A percentile compares a stretch with the other conserved stretches of the same genome.
phyloP scores from a whole-genome alignment of 73 alveolate genomes.

The Paramecium octaurelia region DNA sequence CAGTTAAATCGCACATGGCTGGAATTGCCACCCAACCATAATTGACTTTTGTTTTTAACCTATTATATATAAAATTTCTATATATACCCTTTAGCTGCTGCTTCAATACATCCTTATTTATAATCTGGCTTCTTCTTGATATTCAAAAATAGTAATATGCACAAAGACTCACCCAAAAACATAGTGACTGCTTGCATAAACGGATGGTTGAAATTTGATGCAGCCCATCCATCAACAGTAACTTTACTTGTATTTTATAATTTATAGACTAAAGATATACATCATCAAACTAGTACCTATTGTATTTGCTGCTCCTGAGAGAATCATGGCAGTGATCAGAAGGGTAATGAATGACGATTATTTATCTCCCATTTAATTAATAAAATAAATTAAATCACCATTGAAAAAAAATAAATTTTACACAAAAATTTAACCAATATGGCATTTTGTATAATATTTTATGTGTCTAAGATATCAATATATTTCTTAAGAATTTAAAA shows the following conservation, averaged over 20 bases:
- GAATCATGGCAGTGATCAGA: constrained; percentile 3
- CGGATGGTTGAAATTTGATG: constrained; percentile 49
- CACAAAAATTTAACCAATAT: not conserved
- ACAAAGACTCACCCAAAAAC: constrained; percentile 58
- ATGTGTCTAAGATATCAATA: too few relatives aligned
- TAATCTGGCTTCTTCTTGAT: not conserved
- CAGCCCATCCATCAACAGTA: not conserved
- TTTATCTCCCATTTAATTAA: not conserved
- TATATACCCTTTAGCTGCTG: constrained; percentile 45
- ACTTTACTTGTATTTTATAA: not conserved
- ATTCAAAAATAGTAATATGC: constrained; percentile 44
- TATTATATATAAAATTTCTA: not conserved
- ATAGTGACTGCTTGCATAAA: constrained; percentile 61
- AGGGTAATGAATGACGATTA: not conserved
- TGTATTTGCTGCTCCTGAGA: constrained; percentile 25
- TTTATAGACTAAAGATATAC: not conserved
- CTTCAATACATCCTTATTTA: not conserved
- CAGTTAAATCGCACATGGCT: constrained; percentile 55
- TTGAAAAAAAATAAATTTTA: not conserved
- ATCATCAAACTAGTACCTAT: not conserved
- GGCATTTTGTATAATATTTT: not conserved
- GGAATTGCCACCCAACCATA: constrained; percentile 55
- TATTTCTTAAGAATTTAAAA: not conserved
- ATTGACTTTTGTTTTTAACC: constrained; percentile 42
- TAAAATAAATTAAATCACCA: not conserved